Conservation (phyloP, 140 eudicot species). For the Flaveria floridana region DNA sequence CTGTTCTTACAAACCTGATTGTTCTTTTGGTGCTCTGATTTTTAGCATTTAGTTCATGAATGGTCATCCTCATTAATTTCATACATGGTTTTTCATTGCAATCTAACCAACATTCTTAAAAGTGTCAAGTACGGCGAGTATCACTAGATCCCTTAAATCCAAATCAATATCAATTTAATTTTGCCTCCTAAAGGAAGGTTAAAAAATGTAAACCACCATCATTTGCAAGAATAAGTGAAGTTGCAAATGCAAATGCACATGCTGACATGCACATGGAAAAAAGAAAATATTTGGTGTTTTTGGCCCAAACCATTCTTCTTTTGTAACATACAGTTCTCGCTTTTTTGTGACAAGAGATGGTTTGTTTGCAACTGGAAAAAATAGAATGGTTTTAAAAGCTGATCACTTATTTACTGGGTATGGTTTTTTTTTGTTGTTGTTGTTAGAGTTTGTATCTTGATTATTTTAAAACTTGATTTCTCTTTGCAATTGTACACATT, state of each 20-base stretch:
- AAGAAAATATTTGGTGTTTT: constrained; percentile 11
- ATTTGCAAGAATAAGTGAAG: not conserved
- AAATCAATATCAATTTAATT: not conserved
- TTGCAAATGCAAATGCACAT: not conserved
- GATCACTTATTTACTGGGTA: not conserved
- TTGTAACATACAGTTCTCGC: not conserved
- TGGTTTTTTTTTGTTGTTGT: not conserved
- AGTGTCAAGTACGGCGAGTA: not conserved
- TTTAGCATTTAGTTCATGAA: not conserved
- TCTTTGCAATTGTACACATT: constrained; percentile 3
- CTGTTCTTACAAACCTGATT: constrained; percentile 1
- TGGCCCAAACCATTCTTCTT: not conserved
- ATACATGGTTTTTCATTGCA: constrained; percentile 1
- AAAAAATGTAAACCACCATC: not conserved
- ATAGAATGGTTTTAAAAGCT: constrained; percentile 9
- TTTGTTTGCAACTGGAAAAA: constrained; percentile 20
- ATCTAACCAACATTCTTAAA: constrained; percentile 6
- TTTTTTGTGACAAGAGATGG: constrained; percentile 4
- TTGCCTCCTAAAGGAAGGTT: not conserved
- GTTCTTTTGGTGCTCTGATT: not conserved
- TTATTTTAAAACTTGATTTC: not conserved
- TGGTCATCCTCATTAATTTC: not conserved
- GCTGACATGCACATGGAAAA: not conserved
- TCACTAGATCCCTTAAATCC: not conserved
- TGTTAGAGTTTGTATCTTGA: constrained; percentile 8